phyloP scores from a whole-genome alignment of 1,284 basidiomycete genomes.

The Pulveroboletus sp. region DNA sequence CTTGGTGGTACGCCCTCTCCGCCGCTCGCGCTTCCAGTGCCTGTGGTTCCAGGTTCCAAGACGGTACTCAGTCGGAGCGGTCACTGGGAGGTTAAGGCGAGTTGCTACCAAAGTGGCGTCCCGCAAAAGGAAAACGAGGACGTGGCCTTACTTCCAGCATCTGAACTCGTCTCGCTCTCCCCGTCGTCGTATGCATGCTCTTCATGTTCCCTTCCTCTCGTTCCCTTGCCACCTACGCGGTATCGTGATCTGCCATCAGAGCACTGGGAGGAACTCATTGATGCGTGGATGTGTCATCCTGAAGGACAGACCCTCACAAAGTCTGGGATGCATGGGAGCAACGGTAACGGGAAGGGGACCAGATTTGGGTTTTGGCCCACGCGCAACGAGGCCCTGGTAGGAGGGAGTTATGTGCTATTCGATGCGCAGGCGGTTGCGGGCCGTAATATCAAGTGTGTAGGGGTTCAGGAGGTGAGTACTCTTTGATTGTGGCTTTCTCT shows the following conservation, averaged over 20 bases:
- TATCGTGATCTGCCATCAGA: constrained; percentile 92
- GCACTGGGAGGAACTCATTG: constrained; percentile 95
- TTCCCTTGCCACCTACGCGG: constrained; percentile 48
- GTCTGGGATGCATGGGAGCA: constrained; percentile 48
- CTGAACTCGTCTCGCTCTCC: constrained; percentile 52
- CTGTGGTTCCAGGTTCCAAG: constrained; percentile 59
- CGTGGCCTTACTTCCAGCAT: constrained; percentile 60
- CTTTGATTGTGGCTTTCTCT: constrained; percentile 12
- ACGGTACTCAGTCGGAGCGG: constrained; percentile 55
- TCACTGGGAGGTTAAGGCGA: constrained; percentile 73
- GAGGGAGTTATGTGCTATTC: constrained; percentile 83
- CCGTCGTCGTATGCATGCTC: constrained; percentile 70
- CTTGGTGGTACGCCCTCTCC: constrained; percentile 56
- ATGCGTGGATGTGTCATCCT: constrained; percentile 97
- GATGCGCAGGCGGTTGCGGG: constrained; percentile 57
- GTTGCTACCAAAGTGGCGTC: constrained; percentile 28
- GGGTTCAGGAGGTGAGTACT: constrained; percentile 57
- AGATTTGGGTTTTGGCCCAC: constrained; percentile 76
- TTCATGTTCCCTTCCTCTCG: constrained; percentile 74
- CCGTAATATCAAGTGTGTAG: constrained; percentile 53
- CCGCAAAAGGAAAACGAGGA: constrained; percentile 23
- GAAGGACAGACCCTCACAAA: constrained; percentile 74
- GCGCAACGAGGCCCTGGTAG: constrained; percentile 72
- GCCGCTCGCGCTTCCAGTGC: constrained; percentile 66
- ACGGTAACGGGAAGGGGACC: constrained; percentile 1